Evolutionary conservation across 2,329 filamentous ascomycete species (phyloP).

Genomic region (Talaromyces albobiverticillius): DNA sequence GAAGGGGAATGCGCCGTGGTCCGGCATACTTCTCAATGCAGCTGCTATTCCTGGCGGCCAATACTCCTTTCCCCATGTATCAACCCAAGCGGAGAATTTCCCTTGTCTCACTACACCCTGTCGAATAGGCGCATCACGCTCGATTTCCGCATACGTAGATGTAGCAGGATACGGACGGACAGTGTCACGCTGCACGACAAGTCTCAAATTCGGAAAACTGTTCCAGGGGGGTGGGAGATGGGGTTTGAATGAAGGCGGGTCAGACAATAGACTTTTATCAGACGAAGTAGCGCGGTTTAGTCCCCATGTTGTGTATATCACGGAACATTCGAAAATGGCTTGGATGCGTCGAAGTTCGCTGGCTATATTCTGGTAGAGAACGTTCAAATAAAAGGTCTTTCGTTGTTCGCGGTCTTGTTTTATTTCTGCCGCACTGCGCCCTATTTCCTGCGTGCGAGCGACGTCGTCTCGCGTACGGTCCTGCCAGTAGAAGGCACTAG

Average conservation of each 20-base stretch:
- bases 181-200: constrained; percentile 34
- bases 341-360: constrained; percentile 35
- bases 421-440: constrained; percentile 25
- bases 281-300: constrained; percentile 13
- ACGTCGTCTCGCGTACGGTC: constrained; percentile 46
- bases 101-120: constrained; percentile 33
- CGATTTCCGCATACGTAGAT: constrained; percentile 31
- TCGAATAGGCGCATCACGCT: constrained; percentile 33
- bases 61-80: constrained; percentile 32
- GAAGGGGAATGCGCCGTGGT: constrained; percentile 30
- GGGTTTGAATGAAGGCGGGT: constrained; percentile 29
- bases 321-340: constrained; percentile 33
- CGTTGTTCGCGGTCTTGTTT: constrained; percentile 26
- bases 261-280: constrained; percentile 10
- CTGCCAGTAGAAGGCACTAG: constrained; percentile 56
- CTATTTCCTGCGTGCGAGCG: constrained; percentile 37
- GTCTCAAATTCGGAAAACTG: constrained; percentile 33
- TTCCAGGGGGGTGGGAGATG: constrained; percentile 39
- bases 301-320: constrained; percentile 38
- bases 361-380: constrained; percentile 30
- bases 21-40: constrained; percentile 24
- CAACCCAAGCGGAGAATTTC: constrained; percentile 36
- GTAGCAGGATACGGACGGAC: constrained; percentile 36
- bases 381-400: constrained; percentile 28
- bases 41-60: constrained; percentile 32